Conservation (phyloP, 345 rosid species). For the Brassica incana region DNA sequence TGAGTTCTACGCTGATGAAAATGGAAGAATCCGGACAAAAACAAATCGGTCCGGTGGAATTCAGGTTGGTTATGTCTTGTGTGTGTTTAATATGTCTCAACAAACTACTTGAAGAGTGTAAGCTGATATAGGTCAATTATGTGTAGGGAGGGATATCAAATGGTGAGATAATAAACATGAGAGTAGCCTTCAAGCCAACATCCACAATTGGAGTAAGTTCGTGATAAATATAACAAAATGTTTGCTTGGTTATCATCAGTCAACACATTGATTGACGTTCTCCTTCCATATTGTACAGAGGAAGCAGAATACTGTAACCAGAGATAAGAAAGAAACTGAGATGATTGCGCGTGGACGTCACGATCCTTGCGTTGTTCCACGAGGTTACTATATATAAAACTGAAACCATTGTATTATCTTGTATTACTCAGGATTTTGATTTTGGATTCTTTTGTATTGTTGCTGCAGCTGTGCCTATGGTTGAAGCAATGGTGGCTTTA, state of each 20-base stretch:
- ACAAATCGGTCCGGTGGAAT: constrained; percentile 97
- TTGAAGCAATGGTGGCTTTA: constrained; percentile 93
- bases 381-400: constrained; percentile 51
- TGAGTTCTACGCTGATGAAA: constrained; percentile 67
- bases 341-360: constrained; percentile 93
- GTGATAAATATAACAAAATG: not conserved
- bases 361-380: constrained; percentile 97
- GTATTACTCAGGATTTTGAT: not conserved
- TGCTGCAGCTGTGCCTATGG: constrained; percentile 88
- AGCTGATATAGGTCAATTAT: constrained; percentile 28
- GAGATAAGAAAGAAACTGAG: constrained; percentile 78
- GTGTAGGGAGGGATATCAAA: constrained; percentile 93
- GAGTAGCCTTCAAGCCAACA: constrained; percentile 98
- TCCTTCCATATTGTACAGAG: constrained; percentile 47
- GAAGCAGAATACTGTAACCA: constrained; percentile 78
- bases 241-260: not conserved
- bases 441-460: constrained; percentile 4
- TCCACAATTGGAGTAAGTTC: constrained; percentile 80
- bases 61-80: constrained; percentile 51
- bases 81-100: not conserved
- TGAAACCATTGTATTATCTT: constrained; percentile 3
- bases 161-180: constrained; percentile 92
- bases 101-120: not conserved
- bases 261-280: not conserved
- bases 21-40: constrained; percentile 79